Percentiles rank a stretch among this genome's conserved stretches.
These are phyloP conservation scores for Yamadazyma triangularis DNA, from an alignment of 1,139 yeast genomes.

Conservation along the genomic window DNA sequence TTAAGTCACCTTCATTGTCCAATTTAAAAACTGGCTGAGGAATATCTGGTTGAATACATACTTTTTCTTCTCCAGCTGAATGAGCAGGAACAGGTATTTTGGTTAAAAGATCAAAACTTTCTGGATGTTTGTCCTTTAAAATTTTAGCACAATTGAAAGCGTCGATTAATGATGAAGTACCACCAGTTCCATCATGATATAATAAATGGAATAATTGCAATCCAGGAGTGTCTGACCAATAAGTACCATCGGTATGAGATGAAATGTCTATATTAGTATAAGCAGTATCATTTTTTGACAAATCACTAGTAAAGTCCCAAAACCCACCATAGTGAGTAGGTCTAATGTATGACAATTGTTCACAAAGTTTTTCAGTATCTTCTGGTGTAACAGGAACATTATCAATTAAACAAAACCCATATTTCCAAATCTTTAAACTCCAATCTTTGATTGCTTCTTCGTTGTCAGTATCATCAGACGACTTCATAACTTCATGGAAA, in stretches of 20 bases:
- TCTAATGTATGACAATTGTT: constrained; percentile 57
- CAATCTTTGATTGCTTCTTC: constrained; percentile 52
- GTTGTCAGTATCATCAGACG: constrained; percentile 20
- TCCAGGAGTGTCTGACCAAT: constrained; percentile 77
- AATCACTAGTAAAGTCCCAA: constrained; percentile 76
- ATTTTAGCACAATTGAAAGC: constrained; percentile 60
- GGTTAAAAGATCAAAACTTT: constrained; percentile 51
- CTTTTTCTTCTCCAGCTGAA: constrained; percentile 69
- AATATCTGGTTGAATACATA: constrained; percentile 60
- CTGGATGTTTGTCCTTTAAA: constrained; percentile 47
- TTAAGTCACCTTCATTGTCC: constrained; percentile 48
- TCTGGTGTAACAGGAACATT: constrained; percentile 61
- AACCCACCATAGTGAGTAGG: constrained; percentile 80
- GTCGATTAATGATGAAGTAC: constrained; percentile 67
- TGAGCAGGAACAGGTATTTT: constrained; percentile 63
- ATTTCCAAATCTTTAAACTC: constrained; percentile 53
- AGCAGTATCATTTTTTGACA: constrained; percentile 70
- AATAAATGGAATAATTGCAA: constrained; percentile 68
- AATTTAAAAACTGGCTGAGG: constrained; percentile 62
- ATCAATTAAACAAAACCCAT: constrained; percentile 63
- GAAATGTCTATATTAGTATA: constrained; percentile 67
- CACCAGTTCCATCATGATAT: constrained; percentile 68
- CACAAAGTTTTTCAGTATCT: constrained; percentile 57
- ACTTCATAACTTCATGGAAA: constrained; percentile 41
- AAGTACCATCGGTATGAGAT: constrained; percentile 74